Evolutionary conservation across 2,329 filamentous ascomycete genomes (phyloP).

Genomic region (Curvularia lunata): DNA sequence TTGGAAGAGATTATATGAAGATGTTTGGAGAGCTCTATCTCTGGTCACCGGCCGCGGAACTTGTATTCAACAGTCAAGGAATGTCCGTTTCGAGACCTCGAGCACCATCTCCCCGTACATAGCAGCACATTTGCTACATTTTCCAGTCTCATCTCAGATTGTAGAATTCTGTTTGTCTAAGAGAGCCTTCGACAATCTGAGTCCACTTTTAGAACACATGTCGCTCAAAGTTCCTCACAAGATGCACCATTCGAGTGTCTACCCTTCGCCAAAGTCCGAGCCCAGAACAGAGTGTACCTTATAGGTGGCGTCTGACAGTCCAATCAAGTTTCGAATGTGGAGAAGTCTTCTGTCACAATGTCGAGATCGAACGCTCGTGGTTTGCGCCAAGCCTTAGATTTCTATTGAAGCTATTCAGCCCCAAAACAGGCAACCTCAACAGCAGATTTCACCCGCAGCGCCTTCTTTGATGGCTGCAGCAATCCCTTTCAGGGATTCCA

Average conservation of each 20-base stretch:
- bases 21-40: neutral
- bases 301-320: neutral
- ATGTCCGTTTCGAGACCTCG: neutral
- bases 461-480: conserved; percentile 17
- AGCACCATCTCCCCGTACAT: no score
- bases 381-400: conserved; percentile 26
- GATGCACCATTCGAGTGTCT: no score
- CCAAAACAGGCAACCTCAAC: conserved; percentile 28
- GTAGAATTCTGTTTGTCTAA: no score
- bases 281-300: neutral
- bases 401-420: conserved; percentile 42
- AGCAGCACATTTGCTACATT: no score
- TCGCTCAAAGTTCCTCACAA: no score
- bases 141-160: no score
- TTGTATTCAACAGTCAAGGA: neutral
- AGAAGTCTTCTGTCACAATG: neutral
- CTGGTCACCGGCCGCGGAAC: neutral
- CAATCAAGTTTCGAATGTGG: neutral
- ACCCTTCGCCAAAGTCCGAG: neutral
- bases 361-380: conserved; percentile 1
- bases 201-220: no score
- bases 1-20: neutral
- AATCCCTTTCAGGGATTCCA: conserved; percentile 22
- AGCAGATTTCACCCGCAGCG: conserved; percentile 19
- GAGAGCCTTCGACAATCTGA: no score